Percentiles rank a stretch among this genome's conserved stretches.
phyloP scores from a whole-genome alignment of 495 filamentous ascomycete genomes.

The Glutinoglossum americanum region DNA sequence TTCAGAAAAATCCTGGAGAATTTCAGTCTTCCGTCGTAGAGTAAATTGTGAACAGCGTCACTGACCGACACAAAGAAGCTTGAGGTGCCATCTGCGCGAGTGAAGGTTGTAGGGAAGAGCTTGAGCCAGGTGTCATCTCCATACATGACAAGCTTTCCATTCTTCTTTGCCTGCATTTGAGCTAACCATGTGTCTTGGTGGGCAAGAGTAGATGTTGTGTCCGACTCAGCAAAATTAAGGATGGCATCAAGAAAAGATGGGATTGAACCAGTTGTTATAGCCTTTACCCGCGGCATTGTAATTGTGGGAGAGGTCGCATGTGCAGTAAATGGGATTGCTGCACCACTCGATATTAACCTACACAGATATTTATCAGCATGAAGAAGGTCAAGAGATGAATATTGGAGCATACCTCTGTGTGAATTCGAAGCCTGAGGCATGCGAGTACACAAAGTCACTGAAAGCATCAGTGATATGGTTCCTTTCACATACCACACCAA shows the following conservation, averaged over 20 bases:
- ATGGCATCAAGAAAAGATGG: slow-evolving; percentile 95
- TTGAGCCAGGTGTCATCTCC: slow-evolving; percentile 98
- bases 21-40: slow-evolving; percentile 5
- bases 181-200: slow-evolving; percentile 88
- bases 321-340: slow-evolving; percentile 80
- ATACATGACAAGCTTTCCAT: slow-evolving; percentile 71
- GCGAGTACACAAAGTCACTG: slow-evolving; percentile 86
- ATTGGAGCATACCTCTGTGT: slow-evolving; percentile 54
- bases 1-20: slow-evolving; percentile 77
- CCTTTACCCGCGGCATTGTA: slow-evolving; percentile 95
- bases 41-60: slow-evolving; percentile 11
- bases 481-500: neutral
- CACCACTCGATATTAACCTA: slow-evolving; percentile 66
- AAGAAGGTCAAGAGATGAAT: neutral
- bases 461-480: neutral
- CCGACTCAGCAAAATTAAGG: slow-evolving; percentile 86
- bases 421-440: slow-evolving; percentile 63
- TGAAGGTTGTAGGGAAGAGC: slow-evolving; percentile 76
- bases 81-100: slow-evolving; percentile 70
- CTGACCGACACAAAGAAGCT: slow-evolving; percentile 96
- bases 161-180: slow-evolving; percentile 55
- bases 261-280: slow-evolving; percentile 88
- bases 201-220: slow-evolving; percentile 66
- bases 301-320: slow-evolving; percentile 93
- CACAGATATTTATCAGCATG: slow-evolving; percentile 12